Evolutionary conservation across 78 protist species (phyloP).

Genomic region (Ministeria vibrans): DNA sequence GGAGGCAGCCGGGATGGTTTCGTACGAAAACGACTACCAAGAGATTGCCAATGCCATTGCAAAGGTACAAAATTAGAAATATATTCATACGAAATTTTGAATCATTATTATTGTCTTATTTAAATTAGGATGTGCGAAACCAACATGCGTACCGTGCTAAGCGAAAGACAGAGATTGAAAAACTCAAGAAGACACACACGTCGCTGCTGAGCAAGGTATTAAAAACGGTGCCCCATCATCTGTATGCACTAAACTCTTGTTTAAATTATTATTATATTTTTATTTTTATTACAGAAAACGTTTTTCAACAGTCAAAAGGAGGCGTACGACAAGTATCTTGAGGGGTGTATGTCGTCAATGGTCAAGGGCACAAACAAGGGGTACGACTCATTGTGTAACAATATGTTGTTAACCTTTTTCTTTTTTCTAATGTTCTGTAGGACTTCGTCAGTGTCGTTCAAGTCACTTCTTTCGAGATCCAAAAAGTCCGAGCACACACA

Average conservation of each 20-base stretch:
- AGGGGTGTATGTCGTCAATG: neutral
- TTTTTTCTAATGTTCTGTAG: neutral
- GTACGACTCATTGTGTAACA: too few species aligned
- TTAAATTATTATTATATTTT: too few species aligned
- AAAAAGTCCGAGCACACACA: neutral
- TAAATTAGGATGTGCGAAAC: slow-evolving; percentile 23
- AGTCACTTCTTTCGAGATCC: neutral
- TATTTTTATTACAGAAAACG: too few species aligned
- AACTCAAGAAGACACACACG: neutral
- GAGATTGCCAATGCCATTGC: slow-evolving; percentile 4
- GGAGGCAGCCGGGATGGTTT: slow-evolving; percentile 5
- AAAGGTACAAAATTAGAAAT: too few species aligned
- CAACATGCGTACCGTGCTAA: neutral
- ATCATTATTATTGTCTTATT: too few species aligned
- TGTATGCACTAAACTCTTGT: too few species aligned
- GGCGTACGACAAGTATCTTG: neutral
- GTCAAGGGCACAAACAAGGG: neutral
- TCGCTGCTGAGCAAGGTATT: neutral
- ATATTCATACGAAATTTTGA: too few species aligned
- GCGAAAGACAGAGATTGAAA: neutral
- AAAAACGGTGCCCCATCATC: too few species aligned
- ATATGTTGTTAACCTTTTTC: too few species aligned
- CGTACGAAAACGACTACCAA: neutral
- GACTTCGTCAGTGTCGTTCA: neutral
- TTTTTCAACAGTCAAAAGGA: neutral